Base-by-base conservation (phyloP, 2,329 filamentous ascomycete genomes). In the Cladosporium sp. region DNA sequence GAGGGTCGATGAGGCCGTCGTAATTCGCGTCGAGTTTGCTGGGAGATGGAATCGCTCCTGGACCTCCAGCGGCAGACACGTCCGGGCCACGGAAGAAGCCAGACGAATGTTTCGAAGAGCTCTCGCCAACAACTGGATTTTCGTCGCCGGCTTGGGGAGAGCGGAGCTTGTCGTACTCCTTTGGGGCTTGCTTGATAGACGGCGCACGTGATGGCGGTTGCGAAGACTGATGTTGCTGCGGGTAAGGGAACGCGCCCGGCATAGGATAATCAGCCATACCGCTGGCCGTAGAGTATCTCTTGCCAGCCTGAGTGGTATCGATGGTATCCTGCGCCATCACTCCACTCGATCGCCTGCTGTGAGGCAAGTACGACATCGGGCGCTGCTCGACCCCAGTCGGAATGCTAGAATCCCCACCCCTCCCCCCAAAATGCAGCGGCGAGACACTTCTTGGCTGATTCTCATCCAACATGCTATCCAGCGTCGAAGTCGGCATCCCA, bases 311-410 rank as follows among this genome's bases (percentile, higher is more conserved):
- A 21, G 28, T 10, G 5, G 28, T 3, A 2, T 25, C 70, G 21
- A 65, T 66, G 14, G 67, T 48, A 26, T 54, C 69, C 10, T 66
- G 54, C 7, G 68, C 30, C 68, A 60, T 36, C 67, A 65, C 26
- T 72, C 21, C 34, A 18, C 56, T 58, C 23, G 56, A 46, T 10
- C 23, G 13, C n/a, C 56, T 58, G 56, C 56, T 58, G 36, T 58
- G 65, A n/a, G 68, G 69, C 65, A 71, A 65, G 56, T 73, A 76
- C 4, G 74, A 74, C 65, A 75, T 66, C 3, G 72, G 69, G 11
- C 75, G 72, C 25, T 72, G 70, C 2, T 62, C 21, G 32, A 56
- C n/a, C 48, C 23, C 25, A 16, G 34, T 28, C 16, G n/a, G 18
- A 18, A 11, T 21, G 28, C 11, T 32, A 5, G 32, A 32, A 28